Evolutionary conservation across 305 asterid genomes (phyloP).

Genomic region (Stenogyne calaminthoides): DNA sequence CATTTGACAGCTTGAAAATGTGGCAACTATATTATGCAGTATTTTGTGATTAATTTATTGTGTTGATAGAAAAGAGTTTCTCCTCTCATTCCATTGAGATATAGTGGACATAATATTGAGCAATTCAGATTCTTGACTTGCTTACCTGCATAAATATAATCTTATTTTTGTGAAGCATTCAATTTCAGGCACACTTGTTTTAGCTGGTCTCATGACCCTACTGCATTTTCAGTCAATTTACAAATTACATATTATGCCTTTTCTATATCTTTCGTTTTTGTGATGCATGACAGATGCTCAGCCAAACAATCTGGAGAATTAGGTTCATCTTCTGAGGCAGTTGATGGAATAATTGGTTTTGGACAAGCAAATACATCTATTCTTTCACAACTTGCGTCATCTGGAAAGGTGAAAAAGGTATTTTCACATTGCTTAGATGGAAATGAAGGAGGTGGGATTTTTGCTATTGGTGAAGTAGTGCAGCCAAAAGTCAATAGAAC

Average conservation of each 20-base stretch:
- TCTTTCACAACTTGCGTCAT: conserved; percentile 74
- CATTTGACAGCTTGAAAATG: background rate
- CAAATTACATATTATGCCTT: background rate
- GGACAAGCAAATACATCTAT: conserved; percentile 86
- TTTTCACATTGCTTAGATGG: conserved; percentile 92
- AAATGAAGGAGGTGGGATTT: conserved; percentile 82
- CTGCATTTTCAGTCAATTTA: background rate
- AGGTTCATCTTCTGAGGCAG: conserved; percentile 74
- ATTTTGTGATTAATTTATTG: conserved; percentile 13
- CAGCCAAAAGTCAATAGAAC: conserved; percentile 70
- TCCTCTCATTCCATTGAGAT: background rate
- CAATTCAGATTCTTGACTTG: conserved; percentile 19
- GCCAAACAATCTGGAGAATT: conserved; percentile 66
- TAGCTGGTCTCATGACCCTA: conserved; percentile 20
- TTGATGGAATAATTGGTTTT: conserved; percentile 90
- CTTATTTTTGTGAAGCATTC: background rate
- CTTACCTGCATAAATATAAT: background rate
- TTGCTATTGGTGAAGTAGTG: conserved; percentile 81
- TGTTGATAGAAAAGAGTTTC: conserved; percentile 10
- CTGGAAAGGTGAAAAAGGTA: conserved; percentile 61
- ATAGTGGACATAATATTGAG: background rate
- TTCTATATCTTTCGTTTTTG: conserved; percentile 27
- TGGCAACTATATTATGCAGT: background rate
- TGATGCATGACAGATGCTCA: conserved; percentile 75
- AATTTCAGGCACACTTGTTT: conserved; percentile 3